Conservation (phyloP, 257 asterid genomes). For the Solanum sejunctum region DNA sequence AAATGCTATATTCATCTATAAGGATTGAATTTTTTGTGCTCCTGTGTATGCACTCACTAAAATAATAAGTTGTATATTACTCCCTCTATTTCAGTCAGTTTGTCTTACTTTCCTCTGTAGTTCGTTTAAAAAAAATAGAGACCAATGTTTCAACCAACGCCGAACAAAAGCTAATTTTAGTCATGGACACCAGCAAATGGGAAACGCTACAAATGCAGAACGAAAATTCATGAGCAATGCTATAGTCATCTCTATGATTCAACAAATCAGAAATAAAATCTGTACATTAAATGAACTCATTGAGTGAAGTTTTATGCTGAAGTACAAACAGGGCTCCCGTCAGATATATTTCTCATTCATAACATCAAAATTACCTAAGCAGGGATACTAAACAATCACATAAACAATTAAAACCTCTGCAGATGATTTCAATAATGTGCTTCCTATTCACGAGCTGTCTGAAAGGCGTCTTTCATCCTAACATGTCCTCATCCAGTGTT, state of each 20-base stretch:
- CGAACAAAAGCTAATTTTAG: not conserved
- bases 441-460: not conserved
- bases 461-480: not conserved
- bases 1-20: not conserved
- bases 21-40: no score
- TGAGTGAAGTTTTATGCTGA: not conserved
- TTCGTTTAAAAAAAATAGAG: no score
- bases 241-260: not conserved
- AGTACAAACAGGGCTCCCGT: not conserved
- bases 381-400: not conserved
- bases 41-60: not conserved
- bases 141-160: no score
- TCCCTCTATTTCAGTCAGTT: no score
- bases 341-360: not conserved
- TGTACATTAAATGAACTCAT: slow-evolving; percentile 1
- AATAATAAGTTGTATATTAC: no score
- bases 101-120: no score
- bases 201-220: not conserved
- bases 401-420: not conserved
- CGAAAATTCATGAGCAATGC: not conserved
- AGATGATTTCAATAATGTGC: not conserved
- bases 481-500: slow-evolving; percentile 4
- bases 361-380: not conserved
- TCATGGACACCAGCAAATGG: not conserved
- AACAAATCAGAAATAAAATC: not conserved